phyloP scores from a whole-genome alignment of 2,329 filamentous ascomycete genomes.

The Diaporthe velutina region DNA sequence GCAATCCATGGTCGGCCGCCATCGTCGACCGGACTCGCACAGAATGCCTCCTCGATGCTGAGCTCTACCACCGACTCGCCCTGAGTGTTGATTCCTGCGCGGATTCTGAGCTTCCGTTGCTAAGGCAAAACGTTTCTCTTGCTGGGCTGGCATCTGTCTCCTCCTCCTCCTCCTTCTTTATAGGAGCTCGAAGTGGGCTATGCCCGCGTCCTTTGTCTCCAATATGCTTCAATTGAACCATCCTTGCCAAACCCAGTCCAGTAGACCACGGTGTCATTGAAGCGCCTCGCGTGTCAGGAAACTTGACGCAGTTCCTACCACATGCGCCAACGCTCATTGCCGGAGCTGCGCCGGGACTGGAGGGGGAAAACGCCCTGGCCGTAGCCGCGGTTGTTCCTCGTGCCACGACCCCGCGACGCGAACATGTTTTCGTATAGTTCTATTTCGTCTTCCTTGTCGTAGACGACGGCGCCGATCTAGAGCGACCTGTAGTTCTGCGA shows the following conservation, averaged over 20 bases:
- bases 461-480: conserved; percentile 45
- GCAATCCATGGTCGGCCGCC: not conserved
- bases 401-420: not conserved
- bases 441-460: not conserved
- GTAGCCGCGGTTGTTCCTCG: not conserved
- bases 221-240: not conserved
- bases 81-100: not conserved
- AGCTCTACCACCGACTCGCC: not conserved
- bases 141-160: not conserved
- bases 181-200: not conserved
- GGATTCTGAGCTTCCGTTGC: not conserved
- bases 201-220: not conserved
- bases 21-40: not conserved
- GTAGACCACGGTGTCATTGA: not conserved
- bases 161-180: not conserved
- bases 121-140: not conserved
- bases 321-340: conserved; percentile 14
- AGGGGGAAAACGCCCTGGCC: conserved; percentile 5
- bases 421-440: not conserved
- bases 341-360: conserved; percentile 8
- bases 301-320: not conserved
- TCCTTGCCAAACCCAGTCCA: not conserved
- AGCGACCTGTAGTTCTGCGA: conserved; percentile 79
- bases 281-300: not conserved
- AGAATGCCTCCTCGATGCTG: not conserved